Percentiles rank a stretch among this genome's conserved stretches.
phyloP scores from a whole-genome alignment of 306 rosid genomes.

The Medicago ruthenica region DNA sequence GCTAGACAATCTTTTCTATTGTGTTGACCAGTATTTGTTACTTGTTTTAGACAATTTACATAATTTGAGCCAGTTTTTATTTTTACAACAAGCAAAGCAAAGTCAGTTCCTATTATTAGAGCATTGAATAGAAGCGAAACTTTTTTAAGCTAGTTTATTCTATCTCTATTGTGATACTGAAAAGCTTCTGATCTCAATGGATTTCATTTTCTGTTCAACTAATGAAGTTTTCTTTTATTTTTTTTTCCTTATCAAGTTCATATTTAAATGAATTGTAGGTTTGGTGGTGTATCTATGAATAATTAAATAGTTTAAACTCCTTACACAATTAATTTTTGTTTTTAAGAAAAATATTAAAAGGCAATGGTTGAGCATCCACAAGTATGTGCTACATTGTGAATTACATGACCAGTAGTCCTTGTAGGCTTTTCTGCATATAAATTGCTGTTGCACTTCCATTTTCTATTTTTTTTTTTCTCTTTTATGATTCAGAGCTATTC shows the following conservation, averaged over 20 bases:
- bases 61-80: not conserved
- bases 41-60: conserved; percentile 26
- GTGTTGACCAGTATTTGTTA: not conserved
- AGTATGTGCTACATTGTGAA: not conserved
- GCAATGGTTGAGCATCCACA: not conserved
- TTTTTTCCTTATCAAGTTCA: not conserved
- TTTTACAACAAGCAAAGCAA: not conserved
- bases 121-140: not conserved
- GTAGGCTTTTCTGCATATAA: not conserved
- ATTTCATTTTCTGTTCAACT: not conserved
- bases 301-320: too few relatives aligned
- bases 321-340: not conserved
- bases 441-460: not conserved
- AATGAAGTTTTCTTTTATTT: not conserved
- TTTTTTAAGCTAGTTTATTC: conserved; percentile 2
- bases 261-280: not conserved
- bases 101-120: conserved; percentile 3
- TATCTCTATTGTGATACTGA: not conserved
- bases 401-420: conserved; percentile 3
- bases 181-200: not conserved
- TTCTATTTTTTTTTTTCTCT: not conserved
- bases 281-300: too few relatives aligned
- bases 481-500: not conserved
- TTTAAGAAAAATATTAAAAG: not conserved
- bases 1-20: conserved; percentile 1